Base-by-base conservation (phyloP, 1,284 basidiomycete genomes). In the Taiwanofungus camphoratus region DNA sequence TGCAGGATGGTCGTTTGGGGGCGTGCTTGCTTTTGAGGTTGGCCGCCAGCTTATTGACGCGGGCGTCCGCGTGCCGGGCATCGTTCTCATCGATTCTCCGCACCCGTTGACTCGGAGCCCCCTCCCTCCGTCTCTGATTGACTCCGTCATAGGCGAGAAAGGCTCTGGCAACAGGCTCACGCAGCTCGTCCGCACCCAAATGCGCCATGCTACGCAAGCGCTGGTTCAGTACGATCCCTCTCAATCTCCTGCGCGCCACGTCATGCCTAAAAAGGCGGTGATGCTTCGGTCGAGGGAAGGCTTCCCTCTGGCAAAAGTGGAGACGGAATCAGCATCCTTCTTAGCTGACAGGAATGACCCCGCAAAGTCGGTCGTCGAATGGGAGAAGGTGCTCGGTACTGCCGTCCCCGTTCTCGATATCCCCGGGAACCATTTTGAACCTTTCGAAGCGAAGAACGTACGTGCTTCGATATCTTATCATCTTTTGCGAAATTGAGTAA, bases 1-100 rank as follows among this genome's bases (percentile, higher is more conserved):
- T 30, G 5, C 46, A 82, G 83, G 84, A 0, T 87, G 85, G 83
- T 87, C 84, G 4, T 84, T 87, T 54, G 84, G 84, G 13, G 84
- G 84, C 3, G 73, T 85, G 8, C 73, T 77, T 0, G 80, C 84
- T 0, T 84, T 76, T 52, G 82, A 85, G 53, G 62, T 75, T 4
- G 74, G 79, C n/a, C 69, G 68, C 2, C 70, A 74, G 29, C 68
- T 86, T n/a, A 51, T 57, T 13, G 52, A 52, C 8, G 60, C 51
- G 6, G 77, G 74, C 2, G 51, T 71, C 9, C 45, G 49, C 1
- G 74, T 82, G 13, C 62, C 65, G 43, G 83, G 82, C 0, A 64
- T 87, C 32, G 52, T 86, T 4, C 64, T 86, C 46, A 78, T 87
- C 51, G 82, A 87, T 55, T 70, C 80, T 0, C 82, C 84, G 0